Conservation (phyloP, 495 filamentous ascomycete species). For the Astrothelium macrocarpum region DNA sequence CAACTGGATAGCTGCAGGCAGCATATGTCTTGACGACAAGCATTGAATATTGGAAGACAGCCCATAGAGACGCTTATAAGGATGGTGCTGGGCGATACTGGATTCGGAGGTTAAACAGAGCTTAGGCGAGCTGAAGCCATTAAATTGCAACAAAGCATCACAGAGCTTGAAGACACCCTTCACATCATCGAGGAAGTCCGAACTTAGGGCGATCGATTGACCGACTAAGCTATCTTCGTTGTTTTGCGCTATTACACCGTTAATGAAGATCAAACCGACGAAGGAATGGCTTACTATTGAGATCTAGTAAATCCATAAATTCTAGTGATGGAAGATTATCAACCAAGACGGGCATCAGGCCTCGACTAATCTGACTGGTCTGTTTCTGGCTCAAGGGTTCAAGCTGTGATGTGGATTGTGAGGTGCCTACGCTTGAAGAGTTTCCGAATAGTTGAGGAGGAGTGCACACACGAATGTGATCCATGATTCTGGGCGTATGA, state of each 20-base stretch:
- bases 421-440: not conserved
- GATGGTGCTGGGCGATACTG: not conserved
- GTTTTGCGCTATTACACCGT: not conserved
- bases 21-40: not conserved
- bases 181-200: not conserved
- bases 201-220: not conserved
- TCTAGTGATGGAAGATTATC: not conserved
- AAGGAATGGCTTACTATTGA: not conserved
- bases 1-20: not conserved
- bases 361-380: not conserved
- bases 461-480: not conserved
- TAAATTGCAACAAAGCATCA: not conserved
- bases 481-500: not conserved
- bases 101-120: not conserved
- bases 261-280: not conserved
- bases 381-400: not conserved
- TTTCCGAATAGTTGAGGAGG: not conserved
- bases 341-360: not conserved
- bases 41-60: not conserved
- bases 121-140: not conserved
- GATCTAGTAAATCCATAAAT: constrained; percentile 4
- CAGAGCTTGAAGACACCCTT: not conserved
- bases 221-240: not conserved
- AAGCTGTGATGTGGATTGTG: not conserved
- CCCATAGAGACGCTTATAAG: not conserved